These are phyloP conservation scores for Pyrenophora teres DNA, from an alignment of 2,329 filamentous ascomycete genomes.

Conservation along the genomic window DNA sequence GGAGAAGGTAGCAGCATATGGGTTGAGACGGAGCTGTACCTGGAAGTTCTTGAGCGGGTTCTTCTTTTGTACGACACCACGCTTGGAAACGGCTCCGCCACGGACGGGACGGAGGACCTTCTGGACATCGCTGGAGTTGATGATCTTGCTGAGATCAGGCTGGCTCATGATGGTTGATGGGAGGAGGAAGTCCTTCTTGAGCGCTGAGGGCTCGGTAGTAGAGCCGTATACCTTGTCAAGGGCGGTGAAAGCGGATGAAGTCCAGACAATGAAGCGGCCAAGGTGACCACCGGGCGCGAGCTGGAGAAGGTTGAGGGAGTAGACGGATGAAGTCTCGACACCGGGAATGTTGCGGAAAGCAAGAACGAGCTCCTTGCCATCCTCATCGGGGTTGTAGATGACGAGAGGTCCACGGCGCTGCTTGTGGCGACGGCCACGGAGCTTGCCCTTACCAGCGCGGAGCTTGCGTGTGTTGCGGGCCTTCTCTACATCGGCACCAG, in stretches of 20 bases:
- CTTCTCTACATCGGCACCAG: slow-evolving; percentile 89
- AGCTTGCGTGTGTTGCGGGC: slow-evolving; percentile 96
- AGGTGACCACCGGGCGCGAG: slow-evolving; percentile 98
- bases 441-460: slow-evolving; percentile 98
- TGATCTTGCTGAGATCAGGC: slow-evolving; percentile 93
- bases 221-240: slow-evolving; percentile 97
- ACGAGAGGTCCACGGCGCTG: slow-evolving; percentile 97
- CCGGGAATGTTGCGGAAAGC: slow-evolving; percentile 99
- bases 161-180: slow-evolving; percentile 91
- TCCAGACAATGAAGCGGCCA: slow-evolving; percentile 99
- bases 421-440: slow-evolving; percentile 93
- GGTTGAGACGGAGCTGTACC: slow-evolving; percentile 97
- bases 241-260: slow-evolving; percentile 92
- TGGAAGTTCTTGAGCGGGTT: slow-evolving; percentile 99
- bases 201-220: slow-evolving; percentile 82
- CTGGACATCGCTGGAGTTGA: slow-evolving; percentile 99
- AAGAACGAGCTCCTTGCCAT: slow-evolving; percentile 90
- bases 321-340: slow-evolving; percentile 95
- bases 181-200: slow-evolving; percentile 99
- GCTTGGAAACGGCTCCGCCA: slow-evolving; percentile 88
- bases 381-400: slow-evolving; percentile 93
- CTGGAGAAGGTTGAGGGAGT: slow-evolving; percentile 96
- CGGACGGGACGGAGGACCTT: slow-evolving; percentile 90
- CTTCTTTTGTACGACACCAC: slow-evolving; percentile 96
- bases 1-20: slow-evolving; percentile 88